Conservation (phyloP, 1,139 yeast species). For the Geotrichum carabidarum region DNA sequence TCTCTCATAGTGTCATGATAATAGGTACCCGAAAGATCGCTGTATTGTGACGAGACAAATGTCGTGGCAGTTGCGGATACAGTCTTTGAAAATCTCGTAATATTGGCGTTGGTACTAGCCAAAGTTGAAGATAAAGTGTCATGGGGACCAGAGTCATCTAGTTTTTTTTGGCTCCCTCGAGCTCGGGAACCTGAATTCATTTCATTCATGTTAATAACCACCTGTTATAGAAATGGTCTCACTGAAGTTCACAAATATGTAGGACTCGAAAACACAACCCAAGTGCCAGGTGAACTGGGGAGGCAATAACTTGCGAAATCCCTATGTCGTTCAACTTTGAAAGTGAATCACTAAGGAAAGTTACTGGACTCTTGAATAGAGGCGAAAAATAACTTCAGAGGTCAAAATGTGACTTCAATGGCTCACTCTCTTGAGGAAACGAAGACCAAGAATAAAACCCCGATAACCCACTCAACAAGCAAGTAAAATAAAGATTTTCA, state of each 20-base stretch:
- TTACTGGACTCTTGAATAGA: too few relatives aligned
- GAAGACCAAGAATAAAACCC: neutral
- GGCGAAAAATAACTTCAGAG: too few relatives aligned
- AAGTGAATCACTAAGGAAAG: too few relatives aligned
- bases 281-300: neutral
- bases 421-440: neutral
- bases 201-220: neutral
- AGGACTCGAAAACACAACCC: neutral
- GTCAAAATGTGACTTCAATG: too few relatives aligned
- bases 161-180: conserved; percentile 6
- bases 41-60: conserved; percentile 35
- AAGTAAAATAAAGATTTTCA: conserved; percentile 7
- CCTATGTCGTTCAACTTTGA: too few relatives aligned
- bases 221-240: neutral
- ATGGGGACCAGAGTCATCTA: conserved; percentile 20
- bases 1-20: conserved; percentile 37
- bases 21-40: conserved; percentile 43
- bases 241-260: neutral
- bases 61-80: conserved; percentile 40
- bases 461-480: neutral
- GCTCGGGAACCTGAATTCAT: neutral
- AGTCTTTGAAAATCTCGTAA: conserved; percentile 37
- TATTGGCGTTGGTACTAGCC: conserved; percentile 38
- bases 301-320: neutral
- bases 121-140: conserved; percentile 35